phyloP scores from a whole-genome alignment of 2,329 filamentous ascomycete genomes.

The Paecilomyces niveus region DNA sequence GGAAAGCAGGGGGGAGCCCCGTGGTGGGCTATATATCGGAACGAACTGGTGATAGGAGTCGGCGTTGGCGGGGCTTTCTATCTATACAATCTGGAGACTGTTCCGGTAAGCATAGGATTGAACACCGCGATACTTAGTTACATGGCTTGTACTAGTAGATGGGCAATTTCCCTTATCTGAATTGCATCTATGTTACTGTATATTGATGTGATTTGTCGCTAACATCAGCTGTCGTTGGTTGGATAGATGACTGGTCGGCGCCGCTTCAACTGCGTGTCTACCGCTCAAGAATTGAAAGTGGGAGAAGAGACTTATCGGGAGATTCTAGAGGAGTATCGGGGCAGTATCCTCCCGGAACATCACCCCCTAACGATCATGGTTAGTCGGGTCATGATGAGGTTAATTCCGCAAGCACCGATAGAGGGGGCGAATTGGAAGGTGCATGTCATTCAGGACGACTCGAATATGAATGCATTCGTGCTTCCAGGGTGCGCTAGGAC shows the following conservation, averaged over 20 bases:
- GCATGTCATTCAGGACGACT: slow-evolving; percentile 48
- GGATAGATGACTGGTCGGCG: slow-evolving; percentile 45
- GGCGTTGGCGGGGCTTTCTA: slow-evolving; percentile 41
- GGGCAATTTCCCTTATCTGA: background rate
- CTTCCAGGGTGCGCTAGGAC: slow-evolving; percentile 44
- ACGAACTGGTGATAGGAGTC: slow-evolving; percentile 30
- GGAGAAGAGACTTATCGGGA: slow-evolving; percentile 41
- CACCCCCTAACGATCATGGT: slow-evolving; percentile 46
- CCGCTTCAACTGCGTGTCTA: slow-evolving; percentile 52
- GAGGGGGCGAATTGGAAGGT: slow-evolving; percentile 48
- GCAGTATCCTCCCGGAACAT: slow-evolving; percentile 41
- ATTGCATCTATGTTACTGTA: background rate
- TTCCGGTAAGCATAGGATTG: slow-evolving; percentile 33
- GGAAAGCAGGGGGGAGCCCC: slow-evolving; percentile 1
- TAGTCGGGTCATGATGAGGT: slow-evolving; percentile 44
- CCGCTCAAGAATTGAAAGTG: slow-evolving; percentile 36
- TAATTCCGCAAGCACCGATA: slow-evolving; percentile 47
- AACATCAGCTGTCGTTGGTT: slow-evolving; percentile 1
- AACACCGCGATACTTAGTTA: background rate
- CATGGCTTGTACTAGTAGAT: background rate
- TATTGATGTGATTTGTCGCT: background rate
- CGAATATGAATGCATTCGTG: slow-evolving; percentile 54
- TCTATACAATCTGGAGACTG: slow-evolving; percentile 49
- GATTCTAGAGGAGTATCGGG: slow-evolving; percentile 40
- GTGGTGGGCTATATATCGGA: slow-evolving; percentile 15